Conservation (phyloP, 371 early-diverging fungal genomes). For the Synchytrium microbalum region DNA sequence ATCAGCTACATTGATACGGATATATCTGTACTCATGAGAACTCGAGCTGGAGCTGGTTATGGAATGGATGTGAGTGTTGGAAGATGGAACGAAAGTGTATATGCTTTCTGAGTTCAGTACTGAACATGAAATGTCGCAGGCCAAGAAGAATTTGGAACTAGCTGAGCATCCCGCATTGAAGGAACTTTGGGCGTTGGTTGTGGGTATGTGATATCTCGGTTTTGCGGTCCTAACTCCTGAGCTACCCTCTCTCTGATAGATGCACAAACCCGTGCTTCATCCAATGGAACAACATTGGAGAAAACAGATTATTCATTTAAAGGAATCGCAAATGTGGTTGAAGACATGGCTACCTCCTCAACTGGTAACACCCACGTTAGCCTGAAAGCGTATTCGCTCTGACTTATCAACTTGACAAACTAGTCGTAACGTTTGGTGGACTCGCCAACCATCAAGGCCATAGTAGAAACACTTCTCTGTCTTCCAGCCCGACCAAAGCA, state of each 20-base stretch:
- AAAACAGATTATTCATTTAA: conserved; percentile 60
- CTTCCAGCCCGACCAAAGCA: conserved; percentile 1
- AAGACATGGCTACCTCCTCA: conserved; percentile 24
- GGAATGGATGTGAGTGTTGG: conserved; percentile 57
- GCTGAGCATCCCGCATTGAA: conserved; percentile 31
- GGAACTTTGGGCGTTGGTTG: conserved; percentile 72
- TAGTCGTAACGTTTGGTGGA: conserved; percentile 2
- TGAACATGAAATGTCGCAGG: background rate
- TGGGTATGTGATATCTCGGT: conserved; percentile 26
- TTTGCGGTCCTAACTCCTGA: background rate
- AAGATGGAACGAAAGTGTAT: conserved; percentile 27
- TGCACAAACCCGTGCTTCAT: conserved; percentile 32
- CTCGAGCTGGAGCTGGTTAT: conserved; percentile 61
- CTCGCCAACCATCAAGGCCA: background rate
- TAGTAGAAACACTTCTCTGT: conserved; percentile 14
- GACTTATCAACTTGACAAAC: conserved; percentile 16
- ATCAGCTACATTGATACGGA: conserved; percentile 42
- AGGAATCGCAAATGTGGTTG: conserved; percentile 56
- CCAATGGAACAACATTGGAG: conserved; percentile 36
- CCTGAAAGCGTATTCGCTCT: background rate
- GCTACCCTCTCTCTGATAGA: conserved; percentile 29
- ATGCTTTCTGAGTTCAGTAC: background rate
- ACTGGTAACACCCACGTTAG: conserved; percentile 6
- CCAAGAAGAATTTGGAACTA: conserved; percentile 19
- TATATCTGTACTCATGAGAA: conserved; percentile 70